These are phyloP conservation scores for Umbelopsis sp. DNA, from an alignment of 371 early-diverging fungal species.

Conservation along the genomic window DNA sequence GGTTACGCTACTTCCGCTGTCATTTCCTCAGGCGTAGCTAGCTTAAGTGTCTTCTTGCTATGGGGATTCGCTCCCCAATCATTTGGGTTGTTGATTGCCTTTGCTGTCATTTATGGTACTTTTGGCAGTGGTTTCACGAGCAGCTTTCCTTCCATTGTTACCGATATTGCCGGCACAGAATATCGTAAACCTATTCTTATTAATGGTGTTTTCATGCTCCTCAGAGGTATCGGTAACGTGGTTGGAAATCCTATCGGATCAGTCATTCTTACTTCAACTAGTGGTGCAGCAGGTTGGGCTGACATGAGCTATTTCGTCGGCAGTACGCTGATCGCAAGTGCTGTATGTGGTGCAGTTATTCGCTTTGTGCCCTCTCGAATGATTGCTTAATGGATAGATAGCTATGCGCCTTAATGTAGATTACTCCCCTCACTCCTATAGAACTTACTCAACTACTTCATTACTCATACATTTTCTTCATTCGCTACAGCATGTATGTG, in stretches of 20 bases:
- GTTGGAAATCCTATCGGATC: conserved; percentile 11
- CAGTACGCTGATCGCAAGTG: neutral
- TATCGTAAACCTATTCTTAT: conserved; percentile 9
- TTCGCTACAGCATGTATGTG: neutral
- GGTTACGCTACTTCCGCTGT: conserved; percentile 26
- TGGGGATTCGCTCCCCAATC: conserved; percentile 54
- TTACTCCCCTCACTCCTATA: neutral
- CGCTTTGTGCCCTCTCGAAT: neutral
- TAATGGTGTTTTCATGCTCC: conserved; percentile 10
- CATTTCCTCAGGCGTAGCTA: conserved; percentile 30
- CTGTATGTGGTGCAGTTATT: neutral
- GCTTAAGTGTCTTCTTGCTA: conserved; percentile 39
- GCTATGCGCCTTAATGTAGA: neutral
- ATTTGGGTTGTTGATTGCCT: conserved; percentile 40
- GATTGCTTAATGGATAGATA: neutral
- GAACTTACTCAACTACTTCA: neutral
- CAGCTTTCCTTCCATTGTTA: conserved; percentile 38
- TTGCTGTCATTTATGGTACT: conserved; percentile 47
- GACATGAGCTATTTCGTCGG: conserved; percentile 14
- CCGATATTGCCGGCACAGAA: conserved; percentile 33
- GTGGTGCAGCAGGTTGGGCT: neutral
- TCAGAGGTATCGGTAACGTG: conserved; percentile 13
- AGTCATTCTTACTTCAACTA: neutral
- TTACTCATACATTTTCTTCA: neutral
- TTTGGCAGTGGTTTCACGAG: conserved; percentile 42